These are phyloP conservation scores for Aristolochia contorta DNA, from an alignment of 164 flowering plant species.

Conservation along the genomic window DNA sequence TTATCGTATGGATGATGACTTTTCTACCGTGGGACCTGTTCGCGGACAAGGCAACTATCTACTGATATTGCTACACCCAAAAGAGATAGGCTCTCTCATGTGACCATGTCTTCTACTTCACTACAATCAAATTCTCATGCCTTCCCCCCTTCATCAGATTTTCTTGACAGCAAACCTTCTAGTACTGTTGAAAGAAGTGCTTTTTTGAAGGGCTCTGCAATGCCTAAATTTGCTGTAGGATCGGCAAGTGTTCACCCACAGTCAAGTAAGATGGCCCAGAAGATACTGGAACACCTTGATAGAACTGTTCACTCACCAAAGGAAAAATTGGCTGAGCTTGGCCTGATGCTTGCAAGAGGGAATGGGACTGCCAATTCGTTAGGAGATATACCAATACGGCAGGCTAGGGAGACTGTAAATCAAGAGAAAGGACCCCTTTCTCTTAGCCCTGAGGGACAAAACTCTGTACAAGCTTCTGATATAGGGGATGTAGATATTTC, in stretches of 20 bases:
- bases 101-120: constrained; percentile 16
- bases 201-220: too few species aligned
- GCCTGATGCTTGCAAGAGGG: constrained; percentile 41
- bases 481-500: constrained; percentile 12
- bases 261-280: constrained; percentile 50
- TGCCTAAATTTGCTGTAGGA: constrained; percentile 4
- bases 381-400: constrained; percentile 8
- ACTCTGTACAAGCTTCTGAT: constrained; percentile 13
- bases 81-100: constrained; percentile 22
- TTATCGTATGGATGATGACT: constrained; percentile 18
- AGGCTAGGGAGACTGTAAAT: constrained; percentile 9
- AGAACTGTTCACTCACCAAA: constrained; percentile 50
- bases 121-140: constrained; percentile 18
- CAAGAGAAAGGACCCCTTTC: constrained; percentile 12
- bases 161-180: too few species aligned
- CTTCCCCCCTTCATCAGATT: background rate
- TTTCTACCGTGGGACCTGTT: constrained; percentile 66
- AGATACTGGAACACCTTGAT: constrained; percentile 73
- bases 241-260: constrained; percentile 37
- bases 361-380: constrained; percentile 24
- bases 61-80: constrained; percentile 25
- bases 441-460: constrained; percentile 13
- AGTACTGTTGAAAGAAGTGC: too few species aligned
- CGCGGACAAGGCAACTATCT: constrained; percentile 41
- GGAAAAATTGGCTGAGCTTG: constrained; percentile 54